phyloP scores from a whole-genome alignment of 805 yeast genomes.

The Candida insectalens region DNA sequence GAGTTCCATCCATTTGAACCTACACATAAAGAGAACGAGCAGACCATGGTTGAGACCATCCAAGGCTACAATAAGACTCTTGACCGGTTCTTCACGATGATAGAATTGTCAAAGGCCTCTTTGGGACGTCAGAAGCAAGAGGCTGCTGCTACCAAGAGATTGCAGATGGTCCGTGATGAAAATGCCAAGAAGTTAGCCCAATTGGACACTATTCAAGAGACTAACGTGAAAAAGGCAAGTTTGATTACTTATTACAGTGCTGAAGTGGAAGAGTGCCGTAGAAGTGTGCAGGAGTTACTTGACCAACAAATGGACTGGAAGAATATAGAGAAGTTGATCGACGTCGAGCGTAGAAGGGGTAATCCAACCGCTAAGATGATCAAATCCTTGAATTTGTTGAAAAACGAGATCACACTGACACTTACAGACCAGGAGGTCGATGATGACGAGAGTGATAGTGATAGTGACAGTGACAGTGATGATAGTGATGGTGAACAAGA shows the following conservation, averaged over 20 bases:
- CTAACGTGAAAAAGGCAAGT: slow-evolving; percentile 62
- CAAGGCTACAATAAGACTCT: slow-evolving; percentile 72
- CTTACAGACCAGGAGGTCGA: slow-evolving; percentile 39
- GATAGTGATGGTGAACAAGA: slow-evolving; percentile 2
- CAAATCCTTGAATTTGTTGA: slow-evolving; percentile 59
- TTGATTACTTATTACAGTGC: slow-evolving; percentile 61
- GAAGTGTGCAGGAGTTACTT: slow-evolving; percentile 53
- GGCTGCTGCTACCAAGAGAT: slow-evolving; percentile 60
- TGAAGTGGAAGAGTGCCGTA: slow-evolving; percentile 60
- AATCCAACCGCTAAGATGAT: slow-evolving; percentile 56
- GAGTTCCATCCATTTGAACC: slow-evolving; percentile 50
- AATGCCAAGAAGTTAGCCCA: slow-evolving; percentile 61
- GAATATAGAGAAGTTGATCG: slow-evolving; percentile 68
- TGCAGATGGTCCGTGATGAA: slow-evolving; percentile 68
- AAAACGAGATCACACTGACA: slow-evolving; percentile 52
- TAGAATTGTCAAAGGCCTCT: slow-evolving; percentile 74
- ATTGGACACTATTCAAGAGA: slow-evolving; percentile 50
- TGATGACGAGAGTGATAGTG: slow-evolving; percentile 23
- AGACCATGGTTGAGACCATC: slow-evolving; percentile 30
- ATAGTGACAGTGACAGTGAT: slow-evolving; percentile 9
- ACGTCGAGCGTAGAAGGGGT: slow-evolving; percentile 57
- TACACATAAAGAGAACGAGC: slow-evolving; percentile 17
- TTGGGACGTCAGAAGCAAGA: slow-evolving; percentile 69
- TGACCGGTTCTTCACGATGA: slow-evolving; percentile 75
- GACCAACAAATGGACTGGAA: slow-evolving; percentile 93